Evolutionary conservation across 495 filamentous ascomycete species (phyloP).

Genomic region (Terfezia claveryi): DNA sequence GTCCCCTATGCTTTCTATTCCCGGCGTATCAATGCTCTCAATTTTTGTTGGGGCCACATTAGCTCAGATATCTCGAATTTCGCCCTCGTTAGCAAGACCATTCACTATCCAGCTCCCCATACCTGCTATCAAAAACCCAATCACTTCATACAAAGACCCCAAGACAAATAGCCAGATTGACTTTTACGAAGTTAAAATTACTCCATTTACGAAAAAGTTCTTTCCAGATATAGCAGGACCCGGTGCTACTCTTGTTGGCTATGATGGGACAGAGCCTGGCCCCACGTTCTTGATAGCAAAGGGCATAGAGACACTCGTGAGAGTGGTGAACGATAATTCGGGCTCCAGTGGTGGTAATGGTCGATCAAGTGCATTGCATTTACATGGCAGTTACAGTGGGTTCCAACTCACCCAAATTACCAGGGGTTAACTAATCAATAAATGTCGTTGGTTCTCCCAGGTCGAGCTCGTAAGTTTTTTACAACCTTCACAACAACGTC

Average conservation of each 20-base stretch:
- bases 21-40: no score
- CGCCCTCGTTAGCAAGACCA: neutral
- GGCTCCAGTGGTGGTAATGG: neutral
- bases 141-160: slow-evolving; percentile 17
- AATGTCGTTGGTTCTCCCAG: neutral
- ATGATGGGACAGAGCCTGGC: slow-evolving; percentile 33
- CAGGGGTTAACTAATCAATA: neutral
- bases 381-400: slow-evolving; percentile 30
- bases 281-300: slow-evolving; percentile 27
- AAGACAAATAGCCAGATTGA: slow-evolving; percentile 12
- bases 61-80: neutral
- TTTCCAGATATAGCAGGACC: slow-evolving; percentile 23
- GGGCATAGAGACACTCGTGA: slow-evolving; percentile 29
- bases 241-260: slow-evolving; percentile 27
- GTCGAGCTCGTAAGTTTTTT: slow-evolving; percentile 12
- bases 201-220: slow-evolving; percentile 25
- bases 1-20: no score
- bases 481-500: neutral
- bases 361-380: slow-evolving; percentile 25
- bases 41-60: no score
- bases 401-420: neutral
- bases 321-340: slow-evolving; percentile 30
- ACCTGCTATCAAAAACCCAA: neutral
- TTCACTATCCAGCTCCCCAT: neutral
- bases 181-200: slow-evolving; percentile 31